Conservation (phyloP, 108 stramenopile genomes). For the Skeletonema menzelii region DNA sequence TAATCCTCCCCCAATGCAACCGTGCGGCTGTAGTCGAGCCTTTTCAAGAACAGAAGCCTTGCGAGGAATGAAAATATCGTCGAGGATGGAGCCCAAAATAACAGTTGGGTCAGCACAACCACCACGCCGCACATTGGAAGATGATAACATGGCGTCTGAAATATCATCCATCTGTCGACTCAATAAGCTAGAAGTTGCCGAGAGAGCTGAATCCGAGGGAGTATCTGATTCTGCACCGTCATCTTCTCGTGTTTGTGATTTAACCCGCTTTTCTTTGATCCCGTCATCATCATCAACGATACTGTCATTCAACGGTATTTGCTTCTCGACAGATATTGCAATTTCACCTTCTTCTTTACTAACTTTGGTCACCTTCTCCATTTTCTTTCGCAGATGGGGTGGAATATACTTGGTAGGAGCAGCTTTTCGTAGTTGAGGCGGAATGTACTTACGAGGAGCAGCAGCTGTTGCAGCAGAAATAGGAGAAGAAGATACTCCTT, state of each 20-base stretch:
- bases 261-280: not conserved
- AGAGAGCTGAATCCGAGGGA: slow-evolving; percentile 22
- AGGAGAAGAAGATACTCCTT: not conserved
- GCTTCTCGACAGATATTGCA: slow-evolving; percentile 1
- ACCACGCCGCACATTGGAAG: slow-evolving; percentile 47
- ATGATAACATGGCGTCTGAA: slow-evolving; percentile 1
- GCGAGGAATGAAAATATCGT: slow-evolving; percentile 54
- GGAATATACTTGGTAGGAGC: slow-evolving; percentile 44
- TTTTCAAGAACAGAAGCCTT: slow-evolving; percentile 55
- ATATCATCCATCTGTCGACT: slow-evolving; percentile 30
- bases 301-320: slow-evolving; percentile 11
- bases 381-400: slow-evolving; percentile 51
- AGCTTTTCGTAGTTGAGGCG: slow-evolving; percentile 31
- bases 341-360: not conserved
- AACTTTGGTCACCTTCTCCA: not conserved
- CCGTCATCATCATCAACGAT: not conserved
- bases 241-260: not conserved
- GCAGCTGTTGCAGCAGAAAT: not conserved
- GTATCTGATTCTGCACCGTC: slow-evolving; percentile 12
- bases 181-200: slow-evolving; percentile 25
- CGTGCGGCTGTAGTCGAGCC: slow-evolving; percentile 31
- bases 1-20: slow-evolving; percentile 39
- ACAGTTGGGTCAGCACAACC: slow-evolving; percentile 82
- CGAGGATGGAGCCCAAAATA: slow-evolving; percentile 61
- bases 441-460: slow-evolving; percentile 45